Evolutionary conservation across 176 grass and related monocot genomes (phyloP).

Genomic region (Melocanna baccifera): DNA sequence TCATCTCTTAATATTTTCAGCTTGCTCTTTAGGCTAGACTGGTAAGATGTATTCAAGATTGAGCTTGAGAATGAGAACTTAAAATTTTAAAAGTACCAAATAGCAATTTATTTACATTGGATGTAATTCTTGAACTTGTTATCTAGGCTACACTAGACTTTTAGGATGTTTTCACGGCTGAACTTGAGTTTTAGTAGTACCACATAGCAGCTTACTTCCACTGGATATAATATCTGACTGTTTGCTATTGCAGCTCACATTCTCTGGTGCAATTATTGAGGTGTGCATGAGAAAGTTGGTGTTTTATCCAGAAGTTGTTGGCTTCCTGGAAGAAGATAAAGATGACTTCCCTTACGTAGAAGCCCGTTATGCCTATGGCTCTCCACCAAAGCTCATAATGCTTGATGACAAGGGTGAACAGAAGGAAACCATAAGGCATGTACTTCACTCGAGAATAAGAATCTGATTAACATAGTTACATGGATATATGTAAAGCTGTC

Average conservation of each 20-base stretch:
- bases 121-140: background rate
- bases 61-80: background rate
- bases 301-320: conserved; percentile 93
- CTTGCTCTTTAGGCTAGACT: conserved; percentile 11
- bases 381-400: conserved; percentile 98
- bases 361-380: conserved; percentile 70
- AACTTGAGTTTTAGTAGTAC: background rate
- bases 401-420: conserved; percentile 70
- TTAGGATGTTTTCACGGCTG: background rate
- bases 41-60: background rate
- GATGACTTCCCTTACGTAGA: conserved; percentile 77
- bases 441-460: conserved; percentile 4
- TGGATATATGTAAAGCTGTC: too few relatives aligned
- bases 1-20: background rate
- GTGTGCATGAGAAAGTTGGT: conserved; percentile 96
- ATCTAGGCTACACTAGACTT: background rate
- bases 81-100: background rate
- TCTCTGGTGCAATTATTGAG: conserved; percentile 88
- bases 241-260: conserved; percentile 60
- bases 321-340: conserved; percentile 89
- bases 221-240: conserved; percentile 1
- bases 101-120: background rate
- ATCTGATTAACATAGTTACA: too few relatives aligned
- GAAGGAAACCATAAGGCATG: conserved; percentile 87
- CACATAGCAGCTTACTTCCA: background rate